Base-by-base conservation (phyloP, 139 green algal species). In the Coelastrella sp. region DNA sequence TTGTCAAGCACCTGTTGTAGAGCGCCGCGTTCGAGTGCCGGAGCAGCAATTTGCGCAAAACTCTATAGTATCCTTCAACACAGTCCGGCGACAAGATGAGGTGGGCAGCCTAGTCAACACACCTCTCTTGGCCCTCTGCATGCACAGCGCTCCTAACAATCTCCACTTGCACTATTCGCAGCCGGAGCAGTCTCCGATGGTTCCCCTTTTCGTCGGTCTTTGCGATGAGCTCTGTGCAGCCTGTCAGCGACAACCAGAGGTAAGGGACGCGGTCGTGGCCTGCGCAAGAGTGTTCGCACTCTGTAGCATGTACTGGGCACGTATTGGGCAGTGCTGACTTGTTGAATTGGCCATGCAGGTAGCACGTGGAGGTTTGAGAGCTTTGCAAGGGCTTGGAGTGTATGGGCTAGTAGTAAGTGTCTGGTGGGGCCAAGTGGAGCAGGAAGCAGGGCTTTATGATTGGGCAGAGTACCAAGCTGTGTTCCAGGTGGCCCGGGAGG, bases 361-460 rank as follows among this genome's bases (percentile, higher is more conserved):
- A 7, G 78, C 92, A 8, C 79, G 84, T 19, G 92, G 87, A 35
- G 93, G 92, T 4, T 70, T 95, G 4, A 94, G 92, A 61, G 93
- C 93, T 6, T 82, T 94, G 15, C 90, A 93, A 60, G 58, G 63
- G 0, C 87, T 95, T 12, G 93, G 93, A 61, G 91, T 95, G 25
- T 91, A 85, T 49, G 93, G 92, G 66, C 85, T 95, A 7, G 66
- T 75, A 8, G 90, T 95, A 17, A 92, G 94, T 65, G 66, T 95
- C 9, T 92, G 83, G 63, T 95, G 93, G 93, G 89, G 92, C 11
- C 82, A 92, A 10, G 93, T 93, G 8, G 93, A 95, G 78, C 49
- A 80, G 7, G 73, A 63, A n/a, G 89, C 90, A 20, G 7, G 17
- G 49, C 25, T 84, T 19, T 95, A 95, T 82, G 80, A 94, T 78